phyloP scores from a whole-genome alignment of 2,329 filamentous ascomycete genomes.

The Colletotrichum graminicola region DNA sequence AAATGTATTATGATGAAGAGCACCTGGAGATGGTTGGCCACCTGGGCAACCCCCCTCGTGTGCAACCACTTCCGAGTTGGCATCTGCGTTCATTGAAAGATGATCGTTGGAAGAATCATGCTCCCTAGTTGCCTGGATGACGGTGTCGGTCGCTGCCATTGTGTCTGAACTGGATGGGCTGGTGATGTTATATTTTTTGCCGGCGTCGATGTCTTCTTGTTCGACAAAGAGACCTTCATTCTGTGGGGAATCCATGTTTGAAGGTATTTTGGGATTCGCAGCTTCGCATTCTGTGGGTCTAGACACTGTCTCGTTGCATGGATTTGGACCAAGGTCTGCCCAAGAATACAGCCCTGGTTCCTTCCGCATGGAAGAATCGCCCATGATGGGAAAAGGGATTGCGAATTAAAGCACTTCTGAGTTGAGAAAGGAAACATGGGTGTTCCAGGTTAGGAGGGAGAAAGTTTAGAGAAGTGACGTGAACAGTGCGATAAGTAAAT shows the following conservation, averaged over 20 bases:
- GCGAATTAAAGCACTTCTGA: not conserved
- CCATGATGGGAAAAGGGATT: not conserved
- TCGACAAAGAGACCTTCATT: not conserved
- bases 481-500: not conserved
- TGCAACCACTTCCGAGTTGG: not conserved
- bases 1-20: not conserved
- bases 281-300: not conserved
- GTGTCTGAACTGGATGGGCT: not conserved
- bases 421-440: not conserved
- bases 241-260: too few relatives aligned
- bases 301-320: not conserved
- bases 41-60: not conserved
- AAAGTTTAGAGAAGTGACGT: not conserved
- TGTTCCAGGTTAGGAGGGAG: too few relatives aligned
- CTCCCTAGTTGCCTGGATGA: not conserved
- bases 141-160: not conserved
- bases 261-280: not conserved
- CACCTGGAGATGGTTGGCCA: not conserved
- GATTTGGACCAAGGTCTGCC: rapidly evolving
- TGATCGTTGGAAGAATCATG: not conserved
- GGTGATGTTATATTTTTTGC: rapidly evolving
- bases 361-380: rapidly evolving
- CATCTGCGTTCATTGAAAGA: not conserved
- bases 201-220: not conserved
- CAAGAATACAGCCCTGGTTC: not conserved